Evolutionary conservation across 2,329 filamentous ascomycete genomes (phyloP), one percentile per base, ranked within the genome.

Genomic region (Cladophialophora carrionii): DNA sequence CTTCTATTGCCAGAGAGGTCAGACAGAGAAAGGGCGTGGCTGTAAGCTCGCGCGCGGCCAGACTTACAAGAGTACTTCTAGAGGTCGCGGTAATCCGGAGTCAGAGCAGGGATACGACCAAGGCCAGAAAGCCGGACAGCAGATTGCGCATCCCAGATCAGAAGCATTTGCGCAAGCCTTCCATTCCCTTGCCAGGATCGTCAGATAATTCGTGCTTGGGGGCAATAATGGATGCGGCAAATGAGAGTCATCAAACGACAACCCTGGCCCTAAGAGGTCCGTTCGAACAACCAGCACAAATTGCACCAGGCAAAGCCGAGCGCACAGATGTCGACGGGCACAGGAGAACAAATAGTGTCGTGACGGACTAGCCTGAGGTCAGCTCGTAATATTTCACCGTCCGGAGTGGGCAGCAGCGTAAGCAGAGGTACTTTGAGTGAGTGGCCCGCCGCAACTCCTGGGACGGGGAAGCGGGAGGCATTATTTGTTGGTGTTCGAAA

Each of bases 71-170:
- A 63, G 53, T 52, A 65, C 61, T 65, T 65, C 60, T 60, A 54
- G 54, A 64, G 52, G 32, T 66, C 57, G 52, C 62, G 57, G 62
- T 22, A 64, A 22, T 41, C 46, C 31, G 46, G 57, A 34, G 64
- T 67, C 64, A 67, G 64, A 65, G 57, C 58, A 67, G 57, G 67
- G 64, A 63, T 67, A 63, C 56, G 62, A 59, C 29, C 37, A 69
- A 57, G 64, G 64, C 64, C 46, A 57, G 26, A 31, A 54, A 67
- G 61, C 59, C 64, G 67, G 59, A 56, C 56, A 51, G 61, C 61
- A 70, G 62, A 65, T 66, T 68, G 66, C 63, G 68, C 65, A 64
- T 68, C 63, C 68, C 65, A 64, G 68, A 63, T 62, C 63, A 66
- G 61, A 60, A 66, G 64, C 65, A 68, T 66, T 62, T 65, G 68